phyloP scores from a whole-genome alignment of 306 rosid genomes.

The Medicago lupulina region DNA sequence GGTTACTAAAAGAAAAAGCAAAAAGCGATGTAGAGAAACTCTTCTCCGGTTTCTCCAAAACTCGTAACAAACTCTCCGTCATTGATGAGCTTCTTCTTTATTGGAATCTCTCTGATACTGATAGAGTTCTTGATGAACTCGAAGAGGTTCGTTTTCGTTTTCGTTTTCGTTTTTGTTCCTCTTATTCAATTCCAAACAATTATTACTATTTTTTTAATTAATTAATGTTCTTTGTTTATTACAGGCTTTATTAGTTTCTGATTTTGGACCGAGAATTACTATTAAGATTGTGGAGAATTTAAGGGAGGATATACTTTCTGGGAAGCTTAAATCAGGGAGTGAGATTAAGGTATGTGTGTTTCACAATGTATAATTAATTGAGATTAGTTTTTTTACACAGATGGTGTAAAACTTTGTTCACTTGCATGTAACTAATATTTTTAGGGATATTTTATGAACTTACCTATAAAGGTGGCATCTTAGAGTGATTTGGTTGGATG shows the following conservation, averaged over 20 bases:
- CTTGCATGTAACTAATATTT: too few species aligned
- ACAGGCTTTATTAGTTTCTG: conserved; percentile 87
- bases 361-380: too few species aligned
- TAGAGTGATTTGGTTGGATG: too few species aligned
- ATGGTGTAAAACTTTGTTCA: too few species aligned
- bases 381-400: too few species aligned
- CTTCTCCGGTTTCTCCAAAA: conserved; percentile 87
- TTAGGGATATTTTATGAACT: too few species aligned
- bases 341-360: conserved; percentile 85
- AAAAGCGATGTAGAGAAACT: conserved; percentile 90
- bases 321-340: conserved; percentile 91
- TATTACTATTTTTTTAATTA: not conserved
- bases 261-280: conserved; percentile 89
- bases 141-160: conserved; percentile 71
- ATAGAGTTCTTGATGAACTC: conserved; percentile 88
- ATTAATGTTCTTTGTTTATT: not conserved
- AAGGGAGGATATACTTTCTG: conserved; percentile 80
- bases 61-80: conserved; percentile 86
- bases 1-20: conserved; percentile 89
- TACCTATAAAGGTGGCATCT: too few species aligned
- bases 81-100: conserved; percentile 91
- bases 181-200: not conserved
- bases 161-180: conserved; percentile 22
- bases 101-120: conserved; percentile 96
- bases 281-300: conserved; percentile 84